Evolutionary conservation across 202 grass and related monocot species (phyloP).

Genomic region (Panicum hallii): DNA sequence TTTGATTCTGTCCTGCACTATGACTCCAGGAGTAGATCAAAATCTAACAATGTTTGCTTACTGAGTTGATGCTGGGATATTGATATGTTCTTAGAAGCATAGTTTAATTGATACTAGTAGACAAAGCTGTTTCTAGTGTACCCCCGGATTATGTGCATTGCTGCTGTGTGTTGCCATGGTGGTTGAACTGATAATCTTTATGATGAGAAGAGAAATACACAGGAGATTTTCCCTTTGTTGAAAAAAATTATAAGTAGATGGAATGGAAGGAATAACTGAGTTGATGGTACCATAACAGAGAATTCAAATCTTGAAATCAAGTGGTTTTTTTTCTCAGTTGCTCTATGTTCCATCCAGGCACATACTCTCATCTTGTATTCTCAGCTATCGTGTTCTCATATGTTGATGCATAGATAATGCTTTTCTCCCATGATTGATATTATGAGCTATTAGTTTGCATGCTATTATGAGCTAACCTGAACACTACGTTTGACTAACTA

Average conservation of each 20-base stretch:
- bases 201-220: neutral
- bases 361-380: neutral
- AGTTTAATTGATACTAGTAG: neutral
- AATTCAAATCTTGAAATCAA: neutral
- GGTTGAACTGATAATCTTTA: neutral
- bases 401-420: neutral
- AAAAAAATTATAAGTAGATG: neutral
- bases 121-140: neutral
- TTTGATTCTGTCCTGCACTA: neutral
- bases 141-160: neutral
- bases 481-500: neutral
- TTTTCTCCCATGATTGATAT: neutral
- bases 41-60: neutral
- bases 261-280: neutral
- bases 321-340: neutral
- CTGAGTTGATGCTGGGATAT: neutral
- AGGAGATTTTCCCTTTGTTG: neutral
- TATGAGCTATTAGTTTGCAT: neutral
- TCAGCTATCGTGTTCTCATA: neutral
- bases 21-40: neutral
- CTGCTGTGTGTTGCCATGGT: neutral
- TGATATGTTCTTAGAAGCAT: conserved; percentile 3
- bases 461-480: neutral
- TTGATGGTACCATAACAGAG: neutral
- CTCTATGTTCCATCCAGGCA: neutral